Evolutionary conservation across 148 eudicot species (phyloP), one percentile per base, ranked within the genome.

Genomic region (Vaccinium darrowii): DNA sequence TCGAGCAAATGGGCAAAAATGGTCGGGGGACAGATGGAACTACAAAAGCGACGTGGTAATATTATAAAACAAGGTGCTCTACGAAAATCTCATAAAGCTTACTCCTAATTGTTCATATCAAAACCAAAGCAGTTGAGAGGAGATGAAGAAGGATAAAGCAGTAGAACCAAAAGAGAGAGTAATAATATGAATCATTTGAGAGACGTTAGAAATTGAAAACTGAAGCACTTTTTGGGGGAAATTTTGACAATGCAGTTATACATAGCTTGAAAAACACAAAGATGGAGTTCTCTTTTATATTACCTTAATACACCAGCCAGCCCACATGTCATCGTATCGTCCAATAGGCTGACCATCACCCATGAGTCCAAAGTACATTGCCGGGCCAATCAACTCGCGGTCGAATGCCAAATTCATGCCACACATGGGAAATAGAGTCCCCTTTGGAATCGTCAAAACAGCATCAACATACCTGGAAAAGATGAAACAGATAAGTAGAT

Each of bases 291-390:
- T 8, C 56, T 52, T 52, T 52, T 47, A 51, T 11, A 25, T 11
- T 91, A 94, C 98, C 98, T 94, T 94, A 25, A 84, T 86, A 86
- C 98, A 94, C 98, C 98, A 94, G 18, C 98, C 95, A 67, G 98
- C 98, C 98, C 98, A 94, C 98, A 94, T 94, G 88, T 94, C 98
- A 58, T 94, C 98, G 81, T 94, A 94, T 33, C 95, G 98, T 1
- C 98, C 98, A 87, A 94, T 93, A 15, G 98, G 98, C 84, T 94
- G 98, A 60, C 98, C 98, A 58, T 94, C 98, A 60, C 98, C 98
- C 98, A 94, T 94, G 82, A 94, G 93, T 11, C 98, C 98, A 76
- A 94, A 94, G 93, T 94, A 94, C 98, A 94, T 94, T 58, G 95
- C 98, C 1, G 98, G 94, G 60, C 98, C 98, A 72, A 94, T 94